A percentile compares a stretch with the other conserved stretches of the same genome.
phyloP scores from a whole-genome alignment of 345 rosid species.

The Murraya paniculata region DNA sequence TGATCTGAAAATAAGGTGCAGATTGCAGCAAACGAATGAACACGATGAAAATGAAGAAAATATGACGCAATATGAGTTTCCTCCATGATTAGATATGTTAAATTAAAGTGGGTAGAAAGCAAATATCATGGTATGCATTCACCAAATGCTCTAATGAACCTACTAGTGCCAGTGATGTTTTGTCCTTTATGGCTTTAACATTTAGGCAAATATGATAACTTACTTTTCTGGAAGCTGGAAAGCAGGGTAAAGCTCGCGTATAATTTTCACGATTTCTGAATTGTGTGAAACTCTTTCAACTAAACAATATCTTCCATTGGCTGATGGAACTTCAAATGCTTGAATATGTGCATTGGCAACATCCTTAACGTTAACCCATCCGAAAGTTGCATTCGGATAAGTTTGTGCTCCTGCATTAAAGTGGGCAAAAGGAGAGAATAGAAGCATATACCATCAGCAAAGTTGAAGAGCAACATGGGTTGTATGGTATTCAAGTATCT shows the following conservation, averaged over 20 bases:
- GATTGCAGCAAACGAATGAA: background rate
- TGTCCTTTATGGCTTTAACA: background rate
- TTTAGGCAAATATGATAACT: slow-evolving; percentile 13
- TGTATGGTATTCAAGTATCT: too few species aligned
- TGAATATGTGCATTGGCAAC: slow-evolving; percentile 85
- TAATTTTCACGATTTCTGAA: slow-evolving; percentile 64
- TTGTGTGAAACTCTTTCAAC: slow-evolving; percentile 78
- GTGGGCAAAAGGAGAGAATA: background rate
- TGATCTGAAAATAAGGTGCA: background rate
- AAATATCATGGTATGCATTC: background rate
- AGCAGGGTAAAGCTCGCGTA: slow-evolving; percentile 62
- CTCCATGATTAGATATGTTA: background rate
- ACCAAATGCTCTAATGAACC: background rate
- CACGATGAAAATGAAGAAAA: background rate
- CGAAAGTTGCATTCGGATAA: slow-evolving; percentile 65
- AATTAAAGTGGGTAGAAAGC: background rate
- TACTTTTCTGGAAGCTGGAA: slow-evolving; percentile 74
- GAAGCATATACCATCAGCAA: background rate
- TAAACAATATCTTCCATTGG: slow-evolving; percentile 84
- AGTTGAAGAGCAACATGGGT: background rate
- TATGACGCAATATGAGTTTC: background rate
- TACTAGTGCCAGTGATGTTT: background rate
- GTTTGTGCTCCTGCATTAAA: slow-evolving; percentile 58
- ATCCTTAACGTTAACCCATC: slow-evolving; percentile 88
- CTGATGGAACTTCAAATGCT: slow-evolving; percentile 79